Evolutionary conservation across 176 grass and related monocot species (phyloP).

Genomic region (Oryza longistaminata): DNA sequence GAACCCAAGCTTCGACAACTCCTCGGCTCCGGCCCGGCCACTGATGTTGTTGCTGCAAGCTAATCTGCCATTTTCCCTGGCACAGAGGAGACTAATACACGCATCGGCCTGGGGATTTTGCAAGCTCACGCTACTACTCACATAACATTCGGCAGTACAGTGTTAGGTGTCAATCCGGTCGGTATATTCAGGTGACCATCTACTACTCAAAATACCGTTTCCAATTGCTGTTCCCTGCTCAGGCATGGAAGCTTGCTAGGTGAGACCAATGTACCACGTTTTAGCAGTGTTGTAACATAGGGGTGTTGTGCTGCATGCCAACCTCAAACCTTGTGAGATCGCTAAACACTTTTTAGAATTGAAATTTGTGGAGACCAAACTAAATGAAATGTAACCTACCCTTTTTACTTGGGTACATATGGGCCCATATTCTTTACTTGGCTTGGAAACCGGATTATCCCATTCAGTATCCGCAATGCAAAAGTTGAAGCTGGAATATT

Average conservation of each 20-base stretch:
- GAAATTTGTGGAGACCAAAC: conserved; percentile 16
- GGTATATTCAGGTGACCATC: conserved; percentile 39
- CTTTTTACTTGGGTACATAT: not conserved
- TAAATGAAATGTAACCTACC: not conserved
- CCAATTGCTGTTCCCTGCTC: conserved; percentile 1
- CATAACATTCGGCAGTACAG: conserved; percentile 35
- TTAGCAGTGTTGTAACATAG: conserved; percentile 43
- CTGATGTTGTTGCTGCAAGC: conserved; percentile 49
- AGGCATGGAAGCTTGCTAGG: not conserved
- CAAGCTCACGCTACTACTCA: conserved; percentile 48
- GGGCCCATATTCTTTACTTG: not conserved
- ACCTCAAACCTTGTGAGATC: conserved; percentile 38
- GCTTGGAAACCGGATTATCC: not conserved
- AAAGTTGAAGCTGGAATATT: not conserved
- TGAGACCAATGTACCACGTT: conserved; percentile 7
- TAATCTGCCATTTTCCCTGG: conserved; percentile 27
- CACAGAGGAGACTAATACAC: conserved; percentile 21
- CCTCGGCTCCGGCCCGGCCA: conserved; percentile 35
- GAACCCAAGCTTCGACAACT: conserved; percentile 62
- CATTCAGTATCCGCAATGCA: not conserved
- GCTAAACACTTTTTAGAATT: not conserved
- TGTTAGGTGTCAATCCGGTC: conserved; percentile 33
- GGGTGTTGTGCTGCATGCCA: conserved; percentile 47
- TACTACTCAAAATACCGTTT: conserved; percentile 16
- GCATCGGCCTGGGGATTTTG: conserved; percentile 30